Evolutionary conservation across 1,284 basidiomycete species (phyloP).

Genomic region (Agroathelia rolfsii): DNA sequence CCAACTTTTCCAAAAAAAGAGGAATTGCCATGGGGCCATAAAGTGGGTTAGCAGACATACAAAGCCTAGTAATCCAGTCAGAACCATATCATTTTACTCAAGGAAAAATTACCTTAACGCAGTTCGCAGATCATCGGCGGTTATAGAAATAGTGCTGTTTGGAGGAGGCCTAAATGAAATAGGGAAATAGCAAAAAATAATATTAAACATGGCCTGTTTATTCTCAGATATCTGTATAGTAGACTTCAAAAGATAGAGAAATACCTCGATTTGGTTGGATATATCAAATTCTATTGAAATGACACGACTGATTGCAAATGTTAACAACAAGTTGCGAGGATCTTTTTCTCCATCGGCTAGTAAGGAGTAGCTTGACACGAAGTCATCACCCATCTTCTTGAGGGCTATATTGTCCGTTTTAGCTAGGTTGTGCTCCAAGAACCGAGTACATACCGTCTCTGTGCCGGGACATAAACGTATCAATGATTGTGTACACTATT

Average conservation of each 20-base stretch:
- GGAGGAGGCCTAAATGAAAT: conserved; percentile 95
- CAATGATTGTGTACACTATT: conserved; percentile 75
- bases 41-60: conserved; percentile 70
- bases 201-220: conserved; percentile 82
- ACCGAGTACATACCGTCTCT: conserved; percentile 43
- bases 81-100: conserved; percentile 2
- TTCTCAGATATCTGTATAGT: conserved; percentile 1
- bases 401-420: conserved; percentile 39
- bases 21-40: conserved; percentile 85
- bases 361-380: conserved; percentile 69
- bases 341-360: conserved; percentile 96
- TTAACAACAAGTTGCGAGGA: conserved; percentile 86
- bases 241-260: conserved; percentile 13
- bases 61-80: conserved; percentile 31
- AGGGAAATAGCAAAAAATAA: conserved; percentile 98
- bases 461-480: conserved; percentile 69
- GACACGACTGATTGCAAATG: conserved; percentile 82
- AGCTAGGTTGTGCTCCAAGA: not conserved
- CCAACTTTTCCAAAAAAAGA: conserved; percentile 88
- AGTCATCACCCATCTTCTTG: conserved; percentile 60
- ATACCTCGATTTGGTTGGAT: conserved; percentile 63
- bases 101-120: conserved; percentile 48
- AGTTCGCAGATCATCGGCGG: conserved; percentile 75
- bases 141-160: conserved; percentile 91
- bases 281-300: conserved; percentile 86